Evolutionary conservation across 2,329 filamentous ascomycete genomes (phyloP).

Genomic region (Tolypocladium endophyticum): DNA sequence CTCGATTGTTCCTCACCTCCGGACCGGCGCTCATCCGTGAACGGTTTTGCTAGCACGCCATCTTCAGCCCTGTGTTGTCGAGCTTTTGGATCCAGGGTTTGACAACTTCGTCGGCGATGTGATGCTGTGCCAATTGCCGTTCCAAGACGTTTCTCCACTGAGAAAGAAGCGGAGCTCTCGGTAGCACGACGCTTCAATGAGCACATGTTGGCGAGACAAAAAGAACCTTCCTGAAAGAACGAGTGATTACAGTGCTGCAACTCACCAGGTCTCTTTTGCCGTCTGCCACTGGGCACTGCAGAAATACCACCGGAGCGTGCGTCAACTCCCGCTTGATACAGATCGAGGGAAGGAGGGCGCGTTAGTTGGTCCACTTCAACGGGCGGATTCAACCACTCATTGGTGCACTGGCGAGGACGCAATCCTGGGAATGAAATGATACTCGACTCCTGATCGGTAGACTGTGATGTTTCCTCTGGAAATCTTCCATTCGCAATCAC

Average conservation of each 20-base stretch:
- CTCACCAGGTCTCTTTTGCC: slow-evolving; percentile 6
- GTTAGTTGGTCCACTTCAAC: slow-evolving; percentile 7
- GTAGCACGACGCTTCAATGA: slow-evolving; percentile 1
- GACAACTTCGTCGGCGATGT: slow-evolving; percentile 15
- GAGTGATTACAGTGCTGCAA: slow-evolving; percentile 6
- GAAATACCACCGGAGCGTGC: slow-evolving; percentile 12
- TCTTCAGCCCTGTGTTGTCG: slow-evolving; percentile 5
- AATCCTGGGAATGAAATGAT: slow-evolving; percentile 25
- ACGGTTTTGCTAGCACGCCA: slow-evolving; percentile 4
- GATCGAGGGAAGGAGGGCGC: slow-evolving; percentile 1
- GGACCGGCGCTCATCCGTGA: background rate
- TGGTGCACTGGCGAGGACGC: slow-evolving; percentile 18
- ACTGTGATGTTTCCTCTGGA: background rate
- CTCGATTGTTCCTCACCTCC: slow-evolving; percentile 4
- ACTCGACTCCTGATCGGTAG: slow-evolving; percentile 10
- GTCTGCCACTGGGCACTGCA: slow-evolving; percentile 1
- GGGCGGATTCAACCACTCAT: slow-evolving; percentile 19
- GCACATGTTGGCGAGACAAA: slow-evolving; percentile 2
- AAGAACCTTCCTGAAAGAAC: slow-evolving; percentile 13
- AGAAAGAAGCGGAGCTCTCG: background rate
- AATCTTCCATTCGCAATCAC: background rate
- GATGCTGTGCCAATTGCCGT: slow-evolving; percentile 12
- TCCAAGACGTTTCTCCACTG: slow-evolving; percentile 10
- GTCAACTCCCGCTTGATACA: slow-evolving; percentile 20
- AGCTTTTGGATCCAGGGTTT: slow-evolving; percentile 3